A percentile compares a stretch with the other conserved stretches of the same genome.
These are phyloP conservation scores for Sanguinoderma infundibulare DNA, from an alignment of 1,284 basidiomycete species.

Conservation along the genomic window DNA sequence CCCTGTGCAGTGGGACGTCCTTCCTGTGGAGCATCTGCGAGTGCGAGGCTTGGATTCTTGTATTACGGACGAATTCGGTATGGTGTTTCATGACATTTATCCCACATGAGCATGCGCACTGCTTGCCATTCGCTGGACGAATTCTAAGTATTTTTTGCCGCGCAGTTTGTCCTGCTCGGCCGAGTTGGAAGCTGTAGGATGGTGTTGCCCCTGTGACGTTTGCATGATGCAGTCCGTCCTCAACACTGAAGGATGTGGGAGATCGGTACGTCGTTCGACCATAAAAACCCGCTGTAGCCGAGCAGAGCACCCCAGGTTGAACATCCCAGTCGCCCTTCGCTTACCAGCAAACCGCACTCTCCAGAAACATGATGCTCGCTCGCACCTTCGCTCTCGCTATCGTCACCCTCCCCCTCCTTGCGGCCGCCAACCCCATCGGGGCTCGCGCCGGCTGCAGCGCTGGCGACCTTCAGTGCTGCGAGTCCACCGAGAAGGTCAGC, in stretches of 20 bases:
- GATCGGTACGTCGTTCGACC: not conserved
- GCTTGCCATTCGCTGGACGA: not conserved
- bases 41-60: not conserved
- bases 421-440: slow-evolving; percentile 23
- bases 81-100: not conserved
- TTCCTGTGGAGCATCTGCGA: not conserved
- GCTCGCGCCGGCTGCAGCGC: slow-evolving; percentile 27
- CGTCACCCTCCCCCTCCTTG: slow-evolving; percentile 23
- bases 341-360: not conserved
- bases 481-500: slow-evolving; percentile 13
- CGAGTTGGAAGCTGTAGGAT: not conserved
- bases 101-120: not conserved
- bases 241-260: not conserved
- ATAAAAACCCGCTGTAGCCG: not conserved
- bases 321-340: slow-evolving; percentile 1
- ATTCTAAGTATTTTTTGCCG: not conserved
- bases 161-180: not conserved
- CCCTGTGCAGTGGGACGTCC: not conserved
- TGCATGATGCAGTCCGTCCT: not conserved
- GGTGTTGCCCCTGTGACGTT: not conserved
- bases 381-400: slow-evolving; percentile 10
- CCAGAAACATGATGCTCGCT: slow-evolving; percentile 18
- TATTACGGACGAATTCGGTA: not conserved
- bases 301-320: slow-evolving; percentile 8
- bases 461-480: slow-evolving; percentile 33